These are phyloP conservation scores for Saccharomyces pastorianus DNA, from an alignment of 1,139 yeast genomes.

Conservation along the genomic window DNA sequence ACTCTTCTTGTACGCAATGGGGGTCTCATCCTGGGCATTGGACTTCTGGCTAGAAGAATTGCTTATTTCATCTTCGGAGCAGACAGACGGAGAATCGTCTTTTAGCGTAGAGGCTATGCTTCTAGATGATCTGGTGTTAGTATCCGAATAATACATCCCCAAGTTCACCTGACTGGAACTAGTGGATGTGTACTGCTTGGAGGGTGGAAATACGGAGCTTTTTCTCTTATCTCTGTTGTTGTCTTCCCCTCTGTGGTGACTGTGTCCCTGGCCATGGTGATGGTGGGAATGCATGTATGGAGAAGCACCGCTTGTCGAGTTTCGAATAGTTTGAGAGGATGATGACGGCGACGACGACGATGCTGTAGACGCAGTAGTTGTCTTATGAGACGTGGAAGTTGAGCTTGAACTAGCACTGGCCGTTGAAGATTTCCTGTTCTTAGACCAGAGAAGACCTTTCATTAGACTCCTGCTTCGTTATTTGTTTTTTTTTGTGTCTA, in stretches of 20 bases:
- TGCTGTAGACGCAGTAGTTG: background rate
- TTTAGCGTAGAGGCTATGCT: conserved; percentile 4
- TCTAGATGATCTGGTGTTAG: conserved; percentile 6
- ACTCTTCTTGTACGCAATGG: background rate
- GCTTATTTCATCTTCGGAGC: conserved; percentile 7
- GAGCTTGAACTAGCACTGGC: background rate
- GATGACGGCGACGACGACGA: background rate
- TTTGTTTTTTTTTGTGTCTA: background rate
- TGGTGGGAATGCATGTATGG: background rate
- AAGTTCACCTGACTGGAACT: conserved; percentile 1
- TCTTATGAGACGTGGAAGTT: conserved; percentile 3
- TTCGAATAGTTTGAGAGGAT: background rate
- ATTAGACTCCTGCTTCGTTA: background rate
- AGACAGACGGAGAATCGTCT: conserved; percentile 7
- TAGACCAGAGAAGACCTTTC: conserved; percentile 14
- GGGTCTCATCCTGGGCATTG: background rate
- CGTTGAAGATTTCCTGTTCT: conserved; percentile 7
- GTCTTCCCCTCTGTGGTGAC: background rate
- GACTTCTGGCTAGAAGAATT: conserved; percentile 1
- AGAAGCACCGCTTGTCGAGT: background rate
- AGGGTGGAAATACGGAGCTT: conserved; percentile 3
- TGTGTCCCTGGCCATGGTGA: background rate
- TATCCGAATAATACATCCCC: conserved; percentile 5
- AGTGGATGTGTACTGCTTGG: conserved; percentile 2
- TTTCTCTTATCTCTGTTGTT: conserved; percentile 2